A percentile compares a stretch with the other conserved stretches of the same genome.
Evolutionary conservation across 2,329 filamentous ascomycete species (phyloP).

Genomic region (Diaporthe vexans): DNA sequence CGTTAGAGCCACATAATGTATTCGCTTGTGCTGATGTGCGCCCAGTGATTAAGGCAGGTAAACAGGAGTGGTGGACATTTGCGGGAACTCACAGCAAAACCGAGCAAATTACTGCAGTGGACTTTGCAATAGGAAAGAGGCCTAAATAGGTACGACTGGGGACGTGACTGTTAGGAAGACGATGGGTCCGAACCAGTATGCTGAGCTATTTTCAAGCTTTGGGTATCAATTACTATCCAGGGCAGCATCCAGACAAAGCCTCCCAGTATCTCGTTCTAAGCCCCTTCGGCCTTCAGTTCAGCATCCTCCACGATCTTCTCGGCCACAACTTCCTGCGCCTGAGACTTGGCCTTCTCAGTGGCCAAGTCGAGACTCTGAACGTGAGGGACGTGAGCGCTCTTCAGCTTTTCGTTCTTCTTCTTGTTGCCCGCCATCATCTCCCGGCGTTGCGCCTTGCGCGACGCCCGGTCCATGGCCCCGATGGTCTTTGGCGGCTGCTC

Average conservation of each 20-base stretch:
- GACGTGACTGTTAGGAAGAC: not conserved
- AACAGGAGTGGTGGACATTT: not conserved
- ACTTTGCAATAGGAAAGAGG: not conserved
- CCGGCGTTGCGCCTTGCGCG: constrained; percentile 69
- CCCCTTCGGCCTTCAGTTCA: not conserved
- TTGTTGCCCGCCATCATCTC: constrained; percentile 56
- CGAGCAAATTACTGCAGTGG: not conserved
- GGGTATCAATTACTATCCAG: constrained; percentile 36
- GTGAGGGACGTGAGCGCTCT: constrained; percentile 29
- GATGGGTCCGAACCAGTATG: not conserved
- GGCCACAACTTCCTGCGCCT: constrained; percentile 24
- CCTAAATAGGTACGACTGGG: not conserved
- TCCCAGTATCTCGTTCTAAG: not conserved
- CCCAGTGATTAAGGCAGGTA: not conserved
- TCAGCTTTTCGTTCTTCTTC: constrained; percentile 39
- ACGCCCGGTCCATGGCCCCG: constrained; percentile 66
- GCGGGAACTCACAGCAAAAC: too few relatives aligned
- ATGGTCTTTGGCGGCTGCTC: constrained; percentile 64
- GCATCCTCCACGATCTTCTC: constrained; percentile 15
- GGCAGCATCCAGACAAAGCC: not conserved
- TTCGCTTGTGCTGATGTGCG: not conserved
- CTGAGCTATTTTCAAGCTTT: constrained; percentile 27
- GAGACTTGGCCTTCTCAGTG: constrained; percentile 26
- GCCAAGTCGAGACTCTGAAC: constrained; percentile 16
- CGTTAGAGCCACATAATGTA: not conserved